Base-by-base conservation (phyloP, 1,284 basidiomycete species). In the Ceratobasidium sp. region DNA sequence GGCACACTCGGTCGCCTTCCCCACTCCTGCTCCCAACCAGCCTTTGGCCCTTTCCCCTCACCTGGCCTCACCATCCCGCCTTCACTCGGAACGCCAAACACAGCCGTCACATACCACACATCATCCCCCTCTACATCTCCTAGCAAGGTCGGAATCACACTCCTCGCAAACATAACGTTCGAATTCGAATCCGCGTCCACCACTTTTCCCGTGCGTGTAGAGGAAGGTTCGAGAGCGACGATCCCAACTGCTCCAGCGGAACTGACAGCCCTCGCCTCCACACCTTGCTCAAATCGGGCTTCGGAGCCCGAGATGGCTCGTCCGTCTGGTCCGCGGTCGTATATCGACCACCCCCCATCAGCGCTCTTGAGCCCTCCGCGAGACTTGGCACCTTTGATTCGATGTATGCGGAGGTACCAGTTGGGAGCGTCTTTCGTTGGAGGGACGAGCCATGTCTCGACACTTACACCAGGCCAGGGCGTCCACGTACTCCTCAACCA, bases 381-480 rank as follows among this genome's bases (percentile, higher is more conserved):
- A 6, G 79, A 85, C 21, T 41, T 6, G 3, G 64, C 64, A 1
- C 87, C 85, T 64, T 81, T 84, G 74, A 92, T 83, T 69, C 89
- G 85, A 80, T 93, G 90, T 0, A 91, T 83, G 8, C 90, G 86
- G 38, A 92, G 78, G 77, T 92, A 89, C 89, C 90, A 92, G 26
- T 87, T 82, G 4, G 89, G 88, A 13, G 87, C 83, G 5, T 80
- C 84, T 13, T 78, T 75, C 16, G 84, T 82, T 0, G 91, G 90
- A 0, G 91, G 91, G 13, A 92, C 80, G 26, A 92, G 84, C 88
- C 89, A 91, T 16, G 91, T 93, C 81, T 92, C 91, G 54, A 93
- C 87, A 72, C 87, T 82, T 26, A 91, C 90, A 78, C 87, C 90
- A 54, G 83, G 83, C 89, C 89, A 93, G 2, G 91, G 91, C 76